Percentiles rank a stretch among this genome's conserved stretches.
Evolutionary conservation across 768 basidiomycete species (phyloP).

Genomic region (Clathrus columnatus): DNA sequence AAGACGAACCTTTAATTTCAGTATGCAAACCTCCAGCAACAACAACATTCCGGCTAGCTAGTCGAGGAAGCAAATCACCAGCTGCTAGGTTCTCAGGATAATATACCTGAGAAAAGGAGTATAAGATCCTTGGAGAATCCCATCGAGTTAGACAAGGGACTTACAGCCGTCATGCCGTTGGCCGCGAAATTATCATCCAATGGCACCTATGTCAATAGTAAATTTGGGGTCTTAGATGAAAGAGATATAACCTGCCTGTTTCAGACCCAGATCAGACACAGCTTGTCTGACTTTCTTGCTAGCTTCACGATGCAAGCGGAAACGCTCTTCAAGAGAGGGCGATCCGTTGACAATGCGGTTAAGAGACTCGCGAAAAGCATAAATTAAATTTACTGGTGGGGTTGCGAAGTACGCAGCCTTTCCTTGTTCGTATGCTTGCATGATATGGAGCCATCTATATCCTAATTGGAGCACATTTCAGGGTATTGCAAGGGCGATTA

Average conservation of each 20-base stretch:
- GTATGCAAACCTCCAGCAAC: conserved; percentile 86
- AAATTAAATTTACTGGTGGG: conserved; percentile 89
- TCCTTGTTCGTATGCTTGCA: conserved; percentile 86
- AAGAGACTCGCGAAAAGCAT: conserved; percentile 82
- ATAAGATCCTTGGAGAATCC: conserved; percentile 3
- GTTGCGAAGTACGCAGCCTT: conserved; percentile 88
- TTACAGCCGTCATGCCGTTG: conserved; percentile 91
- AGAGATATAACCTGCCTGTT: conserved; percentile 28
- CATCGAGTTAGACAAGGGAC: conserved; percentile 12
- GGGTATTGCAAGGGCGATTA: too few relatives aligned
- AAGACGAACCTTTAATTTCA: conserved; percentile 60
- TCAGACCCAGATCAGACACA: conserved; percentile 59
- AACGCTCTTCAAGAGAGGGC: conserved; percentile 68
- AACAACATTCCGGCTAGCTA: conserved; percentile 64
- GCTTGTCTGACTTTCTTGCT: conserved; percentile 62
- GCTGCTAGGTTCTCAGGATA: conserved; percentile 76
- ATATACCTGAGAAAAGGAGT: conserved; percentile 42
- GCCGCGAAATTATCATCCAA: conserved; percentile 54
- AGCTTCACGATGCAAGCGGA: conserved; percentile 63
- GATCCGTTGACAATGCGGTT: conserved; percentile 52
- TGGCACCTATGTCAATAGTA: conserved; percentile 38
- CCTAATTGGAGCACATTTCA: too few relatives aligned
- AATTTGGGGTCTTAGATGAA: background rate
- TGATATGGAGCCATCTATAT: conserved; percentile 82
- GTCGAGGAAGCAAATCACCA: conserved; percentile 65